Percentiles rank a stretch among this genome's conserved stretches.
Evolutionary conservation across 768 basidiomycete genomes (phyloP).

Genomic region (Tubosaeta sp.): DNA sequence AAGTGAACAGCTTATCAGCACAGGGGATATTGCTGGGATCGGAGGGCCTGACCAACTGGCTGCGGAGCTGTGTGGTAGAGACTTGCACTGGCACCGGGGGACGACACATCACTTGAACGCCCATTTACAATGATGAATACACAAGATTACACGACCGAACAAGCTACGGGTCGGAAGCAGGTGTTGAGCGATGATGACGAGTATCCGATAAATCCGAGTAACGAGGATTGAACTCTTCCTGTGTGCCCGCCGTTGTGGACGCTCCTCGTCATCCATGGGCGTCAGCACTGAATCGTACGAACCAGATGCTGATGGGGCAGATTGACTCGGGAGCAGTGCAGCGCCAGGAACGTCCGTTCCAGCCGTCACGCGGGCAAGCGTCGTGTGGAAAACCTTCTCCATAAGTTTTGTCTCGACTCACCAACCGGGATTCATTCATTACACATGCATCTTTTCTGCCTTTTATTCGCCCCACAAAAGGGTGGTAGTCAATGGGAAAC

Average conservation of each 20-base stretch:
- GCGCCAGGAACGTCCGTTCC: conserved; percentile 78
- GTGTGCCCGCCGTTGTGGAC: conserved; percentile 51
- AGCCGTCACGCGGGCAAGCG: conserved; percentile 58
- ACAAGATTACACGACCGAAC: conserved; percentile 13
- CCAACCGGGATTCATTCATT: too few relatives aligned
- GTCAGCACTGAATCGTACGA: conserved; percentile 65
- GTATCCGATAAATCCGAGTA: conserved; percentile 64
- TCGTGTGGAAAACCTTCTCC: conserved; percentile 80
- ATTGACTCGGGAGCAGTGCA: conserved; percentile 33
- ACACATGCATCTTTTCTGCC: too few relatives aligned
- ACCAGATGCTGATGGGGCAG: conserved; percentile 37
- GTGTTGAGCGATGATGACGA: conserved; percentile 65
- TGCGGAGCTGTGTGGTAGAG: too few relatives aligned
- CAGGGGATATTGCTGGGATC: too few relatives aligned
- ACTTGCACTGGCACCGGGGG: too few relatives aligned
- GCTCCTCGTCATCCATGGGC: conserved; percentile 79
- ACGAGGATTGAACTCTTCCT: conserved; percentile 71
- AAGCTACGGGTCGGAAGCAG: conserved; percentile 49
- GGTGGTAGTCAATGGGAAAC: too few relatives aligned
- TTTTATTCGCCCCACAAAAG: too few relatives aligned
- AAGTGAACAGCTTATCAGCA: too few relatives aligned
- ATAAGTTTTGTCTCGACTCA: conserved; percentile 35
- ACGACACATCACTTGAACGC: too few relatives aligned
- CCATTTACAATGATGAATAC: background rate
- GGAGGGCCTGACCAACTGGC: too few relatives aligned